Base-by-base conservation (phyloP, 1,284 basidiomycete genomes). In the Moesziomyces globuligerus region DNA sequence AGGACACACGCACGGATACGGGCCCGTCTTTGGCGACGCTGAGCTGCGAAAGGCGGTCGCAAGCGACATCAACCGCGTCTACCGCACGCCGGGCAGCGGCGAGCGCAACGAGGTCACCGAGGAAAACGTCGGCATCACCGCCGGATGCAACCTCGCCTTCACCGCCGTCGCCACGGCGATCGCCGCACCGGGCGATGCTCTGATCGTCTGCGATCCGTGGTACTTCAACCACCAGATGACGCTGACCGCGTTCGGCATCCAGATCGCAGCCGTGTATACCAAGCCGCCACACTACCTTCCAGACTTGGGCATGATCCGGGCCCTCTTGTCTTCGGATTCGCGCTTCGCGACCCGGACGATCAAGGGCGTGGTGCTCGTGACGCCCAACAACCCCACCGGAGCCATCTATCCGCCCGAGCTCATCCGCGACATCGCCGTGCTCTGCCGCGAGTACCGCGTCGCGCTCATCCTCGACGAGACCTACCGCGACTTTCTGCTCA, bases 161-260 rank as follows among this genome's bases (percentile, higher is more conserved):
- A 85, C 89, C 13, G 86, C 89, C 0, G 83, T 86, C 0, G 85
- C 88, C 8, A 88, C 89, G 85, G 86, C 86, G 15, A 80, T 95
- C 6, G 90, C 89, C 18, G 87, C 88, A 62, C 84, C 87, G 3
- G 90, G 90, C 0, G 90, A 91, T 60, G 90, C 90, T 67, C 85
- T 93, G 38, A 89, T 95, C 46, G 82, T 94, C 15, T 91, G 92
- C 7, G 85, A 89, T 0, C 92, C 92, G 10, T 91, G 90, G 73
- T 73, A 72, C 48, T 73, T 73, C 25, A 74, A 73, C 40, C 66
- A 74, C 50, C 44, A 60, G 25, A 93, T 93, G 91, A 87, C 87
- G 1, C 84, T 94, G 67, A 44, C 69, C 1, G 62, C 75, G 3
- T 60, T 76, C 17, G 66, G 67, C n/a, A 73, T 79, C 11, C 86